Evolutionary conservation across 306 rosid species (phyloP).

Genomic region (Lablab purpureus): DNA sequence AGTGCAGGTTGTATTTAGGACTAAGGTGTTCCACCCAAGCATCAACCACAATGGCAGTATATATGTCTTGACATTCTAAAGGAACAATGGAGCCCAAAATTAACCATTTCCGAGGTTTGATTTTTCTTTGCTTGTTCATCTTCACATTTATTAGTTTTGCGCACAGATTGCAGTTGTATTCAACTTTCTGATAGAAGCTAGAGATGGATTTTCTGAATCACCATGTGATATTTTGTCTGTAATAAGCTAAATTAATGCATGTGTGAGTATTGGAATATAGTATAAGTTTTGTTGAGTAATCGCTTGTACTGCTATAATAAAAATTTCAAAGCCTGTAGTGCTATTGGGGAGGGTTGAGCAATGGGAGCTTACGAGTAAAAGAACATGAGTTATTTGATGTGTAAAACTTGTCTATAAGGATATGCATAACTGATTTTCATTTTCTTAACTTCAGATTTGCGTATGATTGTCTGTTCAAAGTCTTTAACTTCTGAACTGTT

Average conservation of each 20-base stretch:
- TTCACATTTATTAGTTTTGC: neutral
- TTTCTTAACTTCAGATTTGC: neutral
- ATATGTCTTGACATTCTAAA: conserved; percentile 94
- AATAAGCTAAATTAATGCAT: neutral
- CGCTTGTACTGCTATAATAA: neutral
- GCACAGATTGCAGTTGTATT: neutral
- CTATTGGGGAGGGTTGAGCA: neutral
- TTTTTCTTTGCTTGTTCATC: conserved; percentile 16
- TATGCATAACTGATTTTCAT: neutral
- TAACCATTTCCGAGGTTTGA: conserved; percentile 90
- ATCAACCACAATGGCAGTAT: conserved; percentile 91
- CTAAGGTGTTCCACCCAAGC: conserved; percentile 95
- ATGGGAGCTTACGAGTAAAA: conserved; percentile 8
- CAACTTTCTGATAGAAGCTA: conserved; percentile 12
- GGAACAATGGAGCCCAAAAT: conserved; percentile 97
- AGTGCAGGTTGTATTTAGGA: conserved; percentile 94
- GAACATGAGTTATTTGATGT: neutral
- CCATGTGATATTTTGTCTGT: neutral
- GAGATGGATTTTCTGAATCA: conserved; percentile 13
- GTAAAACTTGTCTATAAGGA: neutral
- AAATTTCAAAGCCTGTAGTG: neutral
- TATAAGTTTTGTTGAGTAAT: neutral
- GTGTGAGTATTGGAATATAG: neutral
- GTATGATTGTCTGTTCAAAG: neutral
- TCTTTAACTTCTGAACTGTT: conserved; percentile 2